Evolutionary conservation across 1,139 yeast species (phyloP).

Genomic region (Sugiyamaella paludigena): DNA sequence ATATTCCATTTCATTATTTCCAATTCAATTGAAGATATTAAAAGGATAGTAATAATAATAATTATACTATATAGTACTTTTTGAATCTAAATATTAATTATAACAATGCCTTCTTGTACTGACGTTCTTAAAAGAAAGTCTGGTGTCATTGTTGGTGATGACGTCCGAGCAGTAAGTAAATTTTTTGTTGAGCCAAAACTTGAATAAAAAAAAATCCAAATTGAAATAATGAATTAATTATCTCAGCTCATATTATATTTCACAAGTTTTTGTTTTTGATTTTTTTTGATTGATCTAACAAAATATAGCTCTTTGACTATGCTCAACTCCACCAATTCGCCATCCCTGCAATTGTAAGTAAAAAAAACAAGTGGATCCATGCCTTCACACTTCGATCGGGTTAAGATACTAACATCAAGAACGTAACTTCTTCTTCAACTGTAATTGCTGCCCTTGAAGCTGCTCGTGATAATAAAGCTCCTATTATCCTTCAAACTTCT

Average conservation of each 20-base stretch:
- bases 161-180: slow-evolving; percentile 56
- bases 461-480: slow-evolving; percentile 93
- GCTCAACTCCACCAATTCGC: slow-evolving; percentile 94
- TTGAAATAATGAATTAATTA: neutral
- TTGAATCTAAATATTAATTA: neutral
- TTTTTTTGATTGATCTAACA: slow-evolving; percentile 29
- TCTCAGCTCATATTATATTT: neutral
- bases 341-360: slow-evolving; percentile 76
- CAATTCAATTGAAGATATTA: neutral
- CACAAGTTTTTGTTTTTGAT: neutral
- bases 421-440: slow-evolving; percentile 96
- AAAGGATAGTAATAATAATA: neutral
- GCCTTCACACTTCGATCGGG: neutral
- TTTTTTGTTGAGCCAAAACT: neutral
- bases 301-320: slow-evolving; percentile 72
- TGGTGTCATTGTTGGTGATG: slow-evolving; percentile 99
- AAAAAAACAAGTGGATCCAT: neutral
- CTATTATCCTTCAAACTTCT: slow-evolving; percentile 95
- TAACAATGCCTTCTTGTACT: slow-evolving; percentile 37
- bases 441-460: slow-evolving; percentile 97
- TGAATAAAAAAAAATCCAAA: neutral
- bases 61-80: neutral
- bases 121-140: slow-evolving; percentile 83
- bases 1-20: neutral
- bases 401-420: slow-evolving; percentile 32